Evolutionary conservation across 1,284 basidiomycete genomes (phyloP), one percentile per base, ranked within the genome.

Genomic region (Puccinia horiana): DNA sequence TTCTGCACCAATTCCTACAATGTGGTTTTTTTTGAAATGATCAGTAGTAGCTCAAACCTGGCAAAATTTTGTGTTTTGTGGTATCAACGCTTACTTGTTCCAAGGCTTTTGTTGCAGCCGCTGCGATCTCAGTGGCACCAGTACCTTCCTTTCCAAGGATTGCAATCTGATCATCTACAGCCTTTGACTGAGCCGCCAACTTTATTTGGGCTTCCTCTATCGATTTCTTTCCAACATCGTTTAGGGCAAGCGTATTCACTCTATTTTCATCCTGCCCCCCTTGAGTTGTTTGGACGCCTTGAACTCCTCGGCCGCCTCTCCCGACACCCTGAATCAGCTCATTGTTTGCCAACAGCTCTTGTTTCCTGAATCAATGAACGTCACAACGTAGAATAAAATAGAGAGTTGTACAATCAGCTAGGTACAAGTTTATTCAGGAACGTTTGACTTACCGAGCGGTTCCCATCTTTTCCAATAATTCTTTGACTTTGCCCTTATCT

Each of bases 401-500:
- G 35, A 63, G 61, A 3, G 40, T 42, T 37, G 32, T 44, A 18
- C 23, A 67, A 40, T 42, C 65, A 67, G 35, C 29, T 67, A 40
- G 42, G 65, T 5, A 18, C 16, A 67, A 40, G 14, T 14, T 67
- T 42, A 67, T 6, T 40, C 20, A n/a, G 35, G 18, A 11, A 40
- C 18, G 29, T 49, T 72, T 14, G n/a, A 32, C 69, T 72, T 72
- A 72, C 69, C 69, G 42, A 6, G 69, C 69, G n/a, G 47, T 26
- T 49, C 23, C n/a, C 29, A 72, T 52, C 32, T 72, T 52, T 72
- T 72, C 47, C 47, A 72, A n/a, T 18, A 5, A 14, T 52, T 72
- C 69, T 47, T 47, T 72, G 9, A 72, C 69, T 72, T 49, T 72
- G 32, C 26, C 47, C 47, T 72, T 72, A 72, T 72, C 69, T 49